A percentile compares a stretch with the other conserved stretches of the same genome.
phyloP scores from a whole-genome alignment of 2,329 filamentous ascomycete species.

The Colletotrichum paranaense region DNA sequence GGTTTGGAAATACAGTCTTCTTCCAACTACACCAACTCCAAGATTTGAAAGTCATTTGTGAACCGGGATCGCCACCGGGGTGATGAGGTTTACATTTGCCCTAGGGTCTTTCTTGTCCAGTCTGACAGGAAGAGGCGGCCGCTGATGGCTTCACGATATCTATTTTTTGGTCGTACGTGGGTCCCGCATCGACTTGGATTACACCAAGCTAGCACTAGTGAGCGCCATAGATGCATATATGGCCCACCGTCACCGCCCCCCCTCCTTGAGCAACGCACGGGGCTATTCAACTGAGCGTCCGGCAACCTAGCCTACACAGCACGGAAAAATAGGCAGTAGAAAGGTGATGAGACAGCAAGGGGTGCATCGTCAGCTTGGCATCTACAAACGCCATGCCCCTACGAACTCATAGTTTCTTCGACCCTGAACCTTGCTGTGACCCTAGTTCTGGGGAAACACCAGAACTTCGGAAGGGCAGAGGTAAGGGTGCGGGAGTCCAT shows the following conservation, averaged over 20 bases:
- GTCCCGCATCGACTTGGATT: neutral
- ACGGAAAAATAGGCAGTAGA: neutral
- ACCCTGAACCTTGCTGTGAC: neutral
- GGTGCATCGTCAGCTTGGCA: constrained; percentile 10
- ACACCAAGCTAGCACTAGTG: constrained; percentile 1
- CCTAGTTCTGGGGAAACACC: neutral
- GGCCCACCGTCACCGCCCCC: neutral
- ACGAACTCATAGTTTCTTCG: neutral
- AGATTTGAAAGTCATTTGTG: neutral
- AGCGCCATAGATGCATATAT: constrained; percentile 22
- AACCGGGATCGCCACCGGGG: neutral
- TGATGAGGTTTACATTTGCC: neutral
- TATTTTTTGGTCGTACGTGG: constrained; percentile 15
- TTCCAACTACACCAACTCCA: neutral
- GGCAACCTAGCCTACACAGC: neutral
- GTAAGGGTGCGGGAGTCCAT: neutral
- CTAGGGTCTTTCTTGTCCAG: neutral
- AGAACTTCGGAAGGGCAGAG: neutral
- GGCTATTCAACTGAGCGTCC: neutral
- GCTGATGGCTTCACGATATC: neutral
- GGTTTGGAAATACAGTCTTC: neutral
- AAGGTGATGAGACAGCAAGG: neutral
- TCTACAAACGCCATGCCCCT: neutral
- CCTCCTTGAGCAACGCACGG: constrained; percentile 3
- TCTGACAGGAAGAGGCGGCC: neutral